phyloP scores from a whole-genome alignment of 345 rosid genomes.

The Alliaria petiolata region DNA sequence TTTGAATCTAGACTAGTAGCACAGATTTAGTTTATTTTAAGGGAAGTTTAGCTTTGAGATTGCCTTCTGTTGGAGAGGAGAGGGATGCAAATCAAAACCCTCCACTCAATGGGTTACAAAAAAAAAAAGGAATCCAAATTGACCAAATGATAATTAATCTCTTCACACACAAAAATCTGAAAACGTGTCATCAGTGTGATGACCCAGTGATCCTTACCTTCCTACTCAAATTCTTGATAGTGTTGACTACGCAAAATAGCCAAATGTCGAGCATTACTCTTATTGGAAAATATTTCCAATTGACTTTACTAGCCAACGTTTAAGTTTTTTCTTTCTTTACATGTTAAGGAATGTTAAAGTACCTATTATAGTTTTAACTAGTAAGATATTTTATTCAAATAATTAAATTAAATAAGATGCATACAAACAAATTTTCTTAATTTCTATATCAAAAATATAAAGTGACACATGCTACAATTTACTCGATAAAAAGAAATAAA shows the following conservation, averaged over 20 bases:
- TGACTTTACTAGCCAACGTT: background rate
- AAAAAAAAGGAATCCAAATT: background rate
- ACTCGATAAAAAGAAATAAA: background rate
- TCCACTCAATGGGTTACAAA: background rate
- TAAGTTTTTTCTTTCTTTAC: background rate
- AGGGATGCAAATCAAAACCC: constrained; percentile 1
- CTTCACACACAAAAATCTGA: background rate
- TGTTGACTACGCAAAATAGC: constrained; percentile 7
- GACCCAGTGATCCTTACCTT: background rate
- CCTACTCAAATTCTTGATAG: background rate
- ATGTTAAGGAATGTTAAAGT: background rate
- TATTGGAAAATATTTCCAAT: constrained; percentile 1
- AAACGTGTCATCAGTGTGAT: constrained; percentile 6
- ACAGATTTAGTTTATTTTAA: background rate
- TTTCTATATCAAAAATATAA: background rate
- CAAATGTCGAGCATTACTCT: constrained; percentile 12
- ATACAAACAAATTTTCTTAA: background rate
- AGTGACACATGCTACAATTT: too few relatives aligned
- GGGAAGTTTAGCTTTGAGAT: background rate
- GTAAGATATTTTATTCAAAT: background rate
- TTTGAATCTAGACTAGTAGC: constrained; percentile 8
- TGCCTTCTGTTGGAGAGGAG: background rate
- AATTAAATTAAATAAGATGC: background rate
- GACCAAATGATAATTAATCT: constrained; percentile 1
- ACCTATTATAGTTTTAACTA: background rate